phyloP scores from a whole-genome alignment of 2,329 filamentous ascomycete genomes.

The Elsinoe batatas region DNA sequence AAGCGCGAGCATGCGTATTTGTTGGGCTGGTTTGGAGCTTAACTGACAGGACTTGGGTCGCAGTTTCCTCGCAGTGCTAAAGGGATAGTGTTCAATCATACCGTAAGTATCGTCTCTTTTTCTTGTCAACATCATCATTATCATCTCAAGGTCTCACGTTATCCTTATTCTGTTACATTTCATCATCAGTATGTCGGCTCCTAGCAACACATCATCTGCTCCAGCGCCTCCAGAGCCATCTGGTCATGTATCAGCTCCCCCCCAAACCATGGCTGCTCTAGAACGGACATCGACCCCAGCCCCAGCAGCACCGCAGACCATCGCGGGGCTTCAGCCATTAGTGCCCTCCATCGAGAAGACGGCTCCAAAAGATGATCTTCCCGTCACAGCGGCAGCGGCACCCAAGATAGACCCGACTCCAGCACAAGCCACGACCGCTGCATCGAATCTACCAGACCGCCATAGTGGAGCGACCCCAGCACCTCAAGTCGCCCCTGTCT shows the following conservation, averaged over 20 bases:
- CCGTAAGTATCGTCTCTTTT: background rate
- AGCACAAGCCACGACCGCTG: background rate
- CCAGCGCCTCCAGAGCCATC: background rate
- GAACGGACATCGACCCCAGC: background rate
- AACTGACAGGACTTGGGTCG: background rate
- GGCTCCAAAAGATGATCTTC: background rate
- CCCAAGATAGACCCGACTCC: background rate
- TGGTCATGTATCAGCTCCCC: background rate
- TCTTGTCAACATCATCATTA: background rate
- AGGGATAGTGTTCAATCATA: background rate
- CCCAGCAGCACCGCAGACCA: background rate
- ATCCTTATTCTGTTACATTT: background rate
- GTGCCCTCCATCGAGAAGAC: background rate
- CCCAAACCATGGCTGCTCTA: conserved; percentile 2
- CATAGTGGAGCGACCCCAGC: conserved; percentile 1
- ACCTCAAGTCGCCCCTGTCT: background rate
- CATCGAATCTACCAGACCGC: background rate
- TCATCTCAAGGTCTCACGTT: background rate
- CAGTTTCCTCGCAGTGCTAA: background rate
- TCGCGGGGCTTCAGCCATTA: background rate
- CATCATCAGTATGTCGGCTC: background rate
- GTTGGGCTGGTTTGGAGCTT: too few relatives aligned
- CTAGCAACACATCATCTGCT: background rate
- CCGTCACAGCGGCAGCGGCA: too few relatives aligned
- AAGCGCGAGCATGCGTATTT: too few relatives aligned